Evolutionary conservation across 2,329 filamentous ascomycete species (phyloP), one percentile per base, ranked within the genome.

Genomic region (Lachnellula suecica): DNA sequence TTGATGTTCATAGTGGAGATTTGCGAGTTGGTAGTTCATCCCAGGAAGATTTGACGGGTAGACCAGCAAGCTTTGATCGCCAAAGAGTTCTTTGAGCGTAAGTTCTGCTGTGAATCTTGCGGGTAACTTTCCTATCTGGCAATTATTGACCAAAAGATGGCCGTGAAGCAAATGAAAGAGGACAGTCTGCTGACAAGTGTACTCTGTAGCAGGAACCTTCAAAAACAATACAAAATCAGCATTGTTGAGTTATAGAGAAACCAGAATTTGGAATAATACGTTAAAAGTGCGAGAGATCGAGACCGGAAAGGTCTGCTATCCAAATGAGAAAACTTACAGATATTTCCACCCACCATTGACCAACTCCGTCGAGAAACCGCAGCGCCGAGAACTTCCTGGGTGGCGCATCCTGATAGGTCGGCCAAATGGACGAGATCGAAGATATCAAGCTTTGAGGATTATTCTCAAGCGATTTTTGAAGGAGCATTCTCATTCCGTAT

Each of bases 71-170:
- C 71, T 71, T 13, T 78, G 74, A 1, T 74, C 66, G 0, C 78
- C 78, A 59, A 88, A 85, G 0, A 88, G 70, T 3, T 76, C 70
- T 4, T 67, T 63, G 4, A 85, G 69, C 2, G 67, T 61, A 11
- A 56, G 44, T 0, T 74, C 70, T 3, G 77, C 62, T 17, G 72
- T 74, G 38, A 81, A 77, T 2, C 78, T 68, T 0, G 72, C 61
- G 0, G 85, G 84, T 0, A 88, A 71, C 13, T 77, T 79, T 1
- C 78, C 74, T 7, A 81, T 56, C 9, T 74, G 70, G 40, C 74
- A 61, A 0, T 76, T 75, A 49, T 82, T 68, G 8, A 82, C 67
- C 0, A 81, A 63, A 0, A 83, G 62, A 44, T 75, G 70, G 0
- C 79, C 79, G 17, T 74, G 68, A 0, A 80, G 47, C 0, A 77